Evolutionary conservation across 2,329 filamentous ascomycete genomes (phyloP), one percentile per base, ranked within the genome.

Genomic region (Nothophaeocryptopus gaeumannii): DNA sequence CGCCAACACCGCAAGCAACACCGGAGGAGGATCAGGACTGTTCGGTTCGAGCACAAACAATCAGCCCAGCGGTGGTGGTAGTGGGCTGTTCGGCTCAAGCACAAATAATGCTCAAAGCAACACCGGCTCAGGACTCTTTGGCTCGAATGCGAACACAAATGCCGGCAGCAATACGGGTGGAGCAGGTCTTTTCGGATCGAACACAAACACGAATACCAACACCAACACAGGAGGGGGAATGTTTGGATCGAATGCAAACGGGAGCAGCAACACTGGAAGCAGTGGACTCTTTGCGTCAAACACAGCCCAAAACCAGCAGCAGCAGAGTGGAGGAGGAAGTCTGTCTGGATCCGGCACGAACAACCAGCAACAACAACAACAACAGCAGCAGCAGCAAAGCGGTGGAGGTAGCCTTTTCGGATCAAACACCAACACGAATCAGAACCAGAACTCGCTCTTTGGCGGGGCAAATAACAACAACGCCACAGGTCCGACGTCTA

Each of bases 321-420:
- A 34, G 32, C 42, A 33, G n/a, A 52, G 39, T 33, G 41, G 36
- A 13, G 51, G 53, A 20, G 42, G 30, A 20, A 43, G 45, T n/a
- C 51, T 53, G 5, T 54, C 51, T 38, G 54, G 50, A 34, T 61
- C 41, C 45, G 61, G 55, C 61, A 51, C 45, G 45, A 65, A 54
- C 62, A 55, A 43, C 15, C 63, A 66, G 68, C 64, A 64, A 58
- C 56, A 13, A 60, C 62, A 33, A 56, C 60, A 33, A 54, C 67
- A 29, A 39, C 46, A 48, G 43, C 46, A 43, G 34, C 48, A 45
- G 14, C 45, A 53, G 13, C 41, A 47, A 40, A 49, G 39, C 12
- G 39, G 47, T 11, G 39, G 47, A 11, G 29, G 14, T 15, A 42
- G 54, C 9, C 47, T 63, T 12, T 66, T 66, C 15, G 58, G 59